Percentiles rank a stretch among this genome's conserved stretches.
These are phyloP conservation scores for Ailanthus altissimus DNA, from an alignment of 345 rosid genomes.

Conservation along the genomic window DNA sequence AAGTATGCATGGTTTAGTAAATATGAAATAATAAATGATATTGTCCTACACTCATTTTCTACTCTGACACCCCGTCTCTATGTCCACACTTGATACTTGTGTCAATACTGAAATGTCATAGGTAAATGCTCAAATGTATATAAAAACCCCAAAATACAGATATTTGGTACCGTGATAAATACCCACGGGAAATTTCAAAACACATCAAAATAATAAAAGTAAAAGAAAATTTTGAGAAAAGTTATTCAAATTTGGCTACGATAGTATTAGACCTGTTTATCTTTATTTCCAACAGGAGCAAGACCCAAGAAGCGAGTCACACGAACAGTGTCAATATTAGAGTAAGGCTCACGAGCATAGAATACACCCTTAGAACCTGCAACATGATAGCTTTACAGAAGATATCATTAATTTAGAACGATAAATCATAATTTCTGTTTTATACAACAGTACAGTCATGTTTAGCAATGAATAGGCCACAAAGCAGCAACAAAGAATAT, in stretches of 20 bases:
- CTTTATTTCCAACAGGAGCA: slow-evolving; percentile 88
- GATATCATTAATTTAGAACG: slow-evolving; percentile 22
- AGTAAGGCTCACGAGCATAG: slow-evolving; percentile 88
- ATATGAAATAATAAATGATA: background rate
- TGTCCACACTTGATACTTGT: background rate
- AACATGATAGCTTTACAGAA: slow-evolving; percentile 72
- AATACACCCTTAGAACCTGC: slow-evolving; percentile 81
- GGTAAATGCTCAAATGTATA: background rate
- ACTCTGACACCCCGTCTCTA: background rate
- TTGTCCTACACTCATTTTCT: background rate
- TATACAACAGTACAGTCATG: background rate
- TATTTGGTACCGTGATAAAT: background rate
- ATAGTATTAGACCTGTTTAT: slow-evolving; percentile 63
- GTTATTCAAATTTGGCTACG: background rate
- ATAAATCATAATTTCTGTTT: slow-evolving; percentile 2
- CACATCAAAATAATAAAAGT: background rate
- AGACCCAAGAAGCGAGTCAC: slow-evolving; percentile 93
- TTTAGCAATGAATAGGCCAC: slow-evolving; percentile 1
- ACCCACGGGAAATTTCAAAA: slow-evolving; percentile 3
- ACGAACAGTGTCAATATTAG: slow-evolving; percentile 64
- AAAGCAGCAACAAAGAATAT: background rate
- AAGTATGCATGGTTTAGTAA: background rate
- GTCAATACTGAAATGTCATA: background rate
- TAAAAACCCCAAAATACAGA: background rate
- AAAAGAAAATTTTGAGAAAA: background rate